Evolutionary conservation across 805 yeast genomes (phyloP).

Genomic region (Saccharomycopsis sp.): DNA sequence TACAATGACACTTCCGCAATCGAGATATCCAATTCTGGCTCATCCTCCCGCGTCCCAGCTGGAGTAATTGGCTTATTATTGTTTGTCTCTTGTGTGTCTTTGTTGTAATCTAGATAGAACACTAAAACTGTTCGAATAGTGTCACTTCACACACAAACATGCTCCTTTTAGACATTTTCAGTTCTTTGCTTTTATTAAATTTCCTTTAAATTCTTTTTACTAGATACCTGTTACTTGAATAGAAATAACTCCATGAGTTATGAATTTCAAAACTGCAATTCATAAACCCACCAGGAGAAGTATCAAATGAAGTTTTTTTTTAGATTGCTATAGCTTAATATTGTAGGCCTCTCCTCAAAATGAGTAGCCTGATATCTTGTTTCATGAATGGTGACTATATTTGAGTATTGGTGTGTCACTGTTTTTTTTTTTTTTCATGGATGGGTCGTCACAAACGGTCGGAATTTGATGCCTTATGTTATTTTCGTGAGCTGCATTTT

Average conservation of each 20-base stretch:
- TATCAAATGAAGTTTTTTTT: too few relatives aligned
- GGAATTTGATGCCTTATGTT: neutral
- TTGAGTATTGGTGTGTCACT: too few relatives aligned
- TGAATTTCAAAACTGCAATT: neutral
- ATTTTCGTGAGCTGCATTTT: neutral
- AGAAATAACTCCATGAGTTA: neutral
- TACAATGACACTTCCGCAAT: slow-evolving; percentile 17
- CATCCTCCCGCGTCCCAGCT: slow-evolving; percentile 20
- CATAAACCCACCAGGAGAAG: too few relatives aligned
- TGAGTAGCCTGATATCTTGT: too few relatives aligned
- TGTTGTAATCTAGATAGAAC: neutral
- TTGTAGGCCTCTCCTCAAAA: too few relatives aligned
- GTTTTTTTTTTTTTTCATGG: neutral
- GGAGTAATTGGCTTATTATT: slow-evolving; percentile 5
- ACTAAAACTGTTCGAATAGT: neutral
- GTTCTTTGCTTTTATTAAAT: neutral
- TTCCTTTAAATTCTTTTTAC: neutral
- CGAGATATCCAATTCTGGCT: slow-evolving; percentile 3
- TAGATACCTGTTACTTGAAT: neutral
- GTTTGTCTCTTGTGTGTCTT: neutral
- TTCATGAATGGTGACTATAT: too few relatives aligned
- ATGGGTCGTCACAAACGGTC: neutral
- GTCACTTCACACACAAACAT: neutral
- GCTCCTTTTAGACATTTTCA: neutral
- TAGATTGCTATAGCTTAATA: too few relatives aligned